phyloP scores from a whole-genome alignment of 306 rosid genomes.

The Inga leiocalycina region DNA sequence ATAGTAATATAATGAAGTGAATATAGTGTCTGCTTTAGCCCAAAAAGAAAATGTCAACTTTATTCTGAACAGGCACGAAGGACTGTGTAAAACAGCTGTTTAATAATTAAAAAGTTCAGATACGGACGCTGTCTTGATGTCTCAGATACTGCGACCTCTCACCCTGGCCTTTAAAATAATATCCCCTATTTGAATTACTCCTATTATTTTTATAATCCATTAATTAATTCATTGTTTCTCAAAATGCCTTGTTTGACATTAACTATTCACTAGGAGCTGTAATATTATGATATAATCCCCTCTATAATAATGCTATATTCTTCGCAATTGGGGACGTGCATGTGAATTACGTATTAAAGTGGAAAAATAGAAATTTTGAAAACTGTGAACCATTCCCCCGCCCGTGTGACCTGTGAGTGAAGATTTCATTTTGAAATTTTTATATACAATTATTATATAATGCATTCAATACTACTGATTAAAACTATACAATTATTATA shows the following conservation, averaged over 20 bases:
- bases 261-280: neutral
- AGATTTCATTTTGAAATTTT: neutral
- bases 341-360: neutral
- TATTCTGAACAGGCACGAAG: neutral
- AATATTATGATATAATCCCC: too few species aligned
- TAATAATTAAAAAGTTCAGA: slow-evolving; percentile 23
- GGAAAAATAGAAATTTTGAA: neutral
- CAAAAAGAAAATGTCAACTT: neutral
- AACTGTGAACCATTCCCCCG: slow-evolving; percentile 22
- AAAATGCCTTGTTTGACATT: slow-evolving; percentile 37
- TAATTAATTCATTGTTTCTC: slow-evolving; percentile 20
- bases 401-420: slow-evolving; percentile 54
- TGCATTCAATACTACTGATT: too few species aligned
- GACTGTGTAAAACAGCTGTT: neutral
- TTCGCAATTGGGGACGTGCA: neutral
- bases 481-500: too few species aligned
- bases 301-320: too few species aligned
- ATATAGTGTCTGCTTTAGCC: neutral
- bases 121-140: slow-evolving; percentile 39
- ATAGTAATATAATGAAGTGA: neutral
- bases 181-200: neutral
- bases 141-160: slow-evolving; percentile 39
- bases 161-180: slow-evolving; percentile 41
- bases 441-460: neutral
- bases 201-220: neutral